phyloP scores from a whole-genome alignment of 345 rosid genomes.

The Acer saccharum region DNA sequence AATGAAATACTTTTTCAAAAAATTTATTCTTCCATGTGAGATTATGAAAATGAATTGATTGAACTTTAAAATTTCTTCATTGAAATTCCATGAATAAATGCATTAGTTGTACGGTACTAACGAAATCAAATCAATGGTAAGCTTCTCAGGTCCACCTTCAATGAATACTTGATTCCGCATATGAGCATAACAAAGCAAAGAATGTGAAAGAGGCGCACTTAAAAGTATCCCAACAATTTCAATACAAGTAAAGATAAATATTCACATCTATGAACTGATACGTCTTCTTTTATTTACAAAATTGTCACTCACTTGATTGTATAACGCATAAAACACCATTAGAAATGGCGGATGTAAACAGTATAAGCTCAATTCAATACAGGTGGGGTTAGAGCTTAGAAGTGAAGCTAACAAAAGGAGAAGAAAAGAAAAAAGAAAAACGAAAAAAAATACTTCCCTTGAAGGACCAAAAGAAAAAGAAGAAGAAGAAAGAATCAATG shows the following conservation, averaged over 20 bases:
- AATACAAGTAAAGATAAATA: background rate
- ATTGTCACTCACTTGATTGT: background rate
- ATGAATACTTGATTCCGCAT: background rate
- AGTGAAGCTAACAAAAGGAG: background rate
- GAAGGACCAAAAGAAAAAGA: background rate
- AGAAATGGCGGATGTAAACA: background rate
- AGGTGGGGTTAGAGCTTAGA: background rate
- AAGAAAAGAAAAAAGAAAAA: too few species aligned
- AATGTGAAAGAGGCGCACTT: background rate
- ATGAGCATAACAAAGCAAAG: background rate
- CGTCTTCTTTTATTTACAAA: background rate
- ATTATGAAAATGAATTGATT: background rate
- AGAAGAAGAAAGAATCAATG: background rate
- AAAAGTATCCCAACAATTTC: background rate
- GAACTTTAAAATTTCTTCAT: background rate
- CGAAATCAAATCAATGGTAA: background rate
- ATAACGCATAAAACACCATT: background rate
- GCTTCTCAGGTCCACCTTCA: too few species aligned
- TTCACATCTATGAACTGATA: too few species aligned
- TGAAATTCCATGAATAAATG: background rate
- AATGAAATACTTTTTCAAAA: background rate
- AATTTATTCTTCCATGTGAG: background rate
- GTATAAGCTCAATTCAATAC: background rate
- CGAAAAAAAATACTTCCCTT: background rate
- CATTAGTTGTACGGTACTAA: background rate